Evolutionary conservation across 352 stramenopile species (phyloP).

Genomic region (Globisporangium iwayamae): DNA sequence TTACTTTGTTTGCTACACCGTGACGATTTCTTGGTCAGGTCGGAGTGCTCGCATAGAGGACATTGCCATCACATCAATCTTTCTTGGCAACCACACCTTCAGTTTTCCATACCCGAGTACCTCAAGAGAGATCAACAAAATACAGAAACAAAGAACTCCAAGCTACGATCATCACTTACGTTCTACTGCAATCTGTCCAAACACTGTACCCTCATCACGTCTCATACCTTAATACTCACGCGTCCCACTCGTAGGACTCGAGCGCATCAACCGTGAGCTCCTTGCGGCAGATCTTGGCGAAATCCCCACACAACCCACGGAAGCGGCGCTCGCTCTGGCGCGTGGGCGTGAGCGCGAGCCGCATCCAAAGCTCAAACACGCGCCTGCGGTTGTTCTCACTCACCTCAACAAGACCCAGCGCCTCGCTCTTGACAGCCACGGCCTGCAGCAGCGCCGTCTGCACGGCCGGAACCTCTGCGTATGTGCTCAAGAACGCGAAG

Average conservation of each 20-base stretch:
- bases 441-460: constrained; percentile 29
- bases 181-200: not conserved
- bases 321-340: constrained; percentile 55
- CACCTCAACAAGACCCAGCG: constrained; percentile 37
- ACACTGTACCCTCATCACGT: not conserved
- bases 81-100: not conserved
- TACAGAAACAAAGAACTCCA: not conserved
- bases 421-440: constrained; percentile 29
- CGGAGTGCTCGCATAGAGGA: constrained; percentile 34
- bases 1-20: not conserved
- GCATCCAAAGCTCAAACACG: constrained; percentile 53
- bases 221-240: constrained; percentile 10
- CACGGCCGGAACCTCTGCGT: constrained; percentile 30
- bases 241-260: constrained; percentile 44
- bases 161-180: not conserved
- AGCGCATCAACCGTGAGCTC: constrained; percentile 55
- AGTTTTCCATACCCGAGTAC: not conserved
- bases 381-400: constrained; percentile 42
- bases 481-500: constrained; percentile 47
- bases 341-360: constrained; percentile 46
- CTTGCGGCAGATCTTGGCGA: constrained; percentile 76
- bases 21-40: constrained; percentile 23
- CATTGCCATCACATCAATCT: not conserved
- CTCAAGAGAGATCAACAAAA: constrained; percentile 1
- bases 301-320: constrained; percentile 53